phyloP scores from a whole-genome alignment of 2,329 filamentous ascomycete species.

The Pestalotiopsis sp. region DNA sequence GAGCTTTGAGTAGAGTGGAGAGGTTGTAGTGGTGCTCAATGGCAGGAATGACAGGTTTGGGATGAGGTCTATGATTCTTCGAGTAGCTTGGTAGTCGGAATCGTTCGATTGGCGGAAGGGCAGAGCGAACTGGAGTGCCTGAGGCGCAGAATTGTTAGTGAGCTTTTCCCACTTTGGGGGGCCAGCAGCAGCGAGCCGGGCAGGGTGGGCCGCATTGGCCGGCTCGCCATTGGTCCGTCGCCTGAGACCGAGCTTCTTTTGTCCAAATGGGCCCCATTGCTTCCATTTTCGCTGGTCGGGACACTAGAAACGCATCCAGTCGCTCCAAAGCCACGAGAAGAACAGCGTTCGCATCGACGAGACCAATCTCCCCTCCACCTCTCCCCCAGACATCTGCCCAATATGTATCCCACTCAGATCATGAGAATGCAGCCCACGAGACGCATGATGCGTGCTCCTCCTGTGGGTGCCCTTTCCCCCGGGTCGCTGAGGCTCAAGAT shows the following conservation, averaged over 20 bases:
- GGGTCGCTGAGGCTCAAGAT: conserved; percentile 29
- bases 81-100: conserved; percentile 20
- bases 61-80: conserved; percentile 41
- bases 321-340: neutral
- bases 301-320: neutral
- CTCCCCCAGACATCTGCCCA: conserved; percentile 29
- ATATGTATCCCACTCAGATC: conserved; percentile 68
- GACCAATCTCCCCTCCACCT: conserved; percentile 31
- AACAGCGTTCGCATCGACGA: conserved; percentile 22
- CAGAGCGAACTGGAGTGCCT: conserved; percentile 4
- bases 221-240: conserved; percentile 1
- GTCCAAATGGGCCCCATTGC: conserved; percentile 1
- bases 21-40: conserved; percentile 36
- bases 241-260: conserved; percentile 8
- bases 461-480: conserved; percentile 57
- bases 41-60: conserved; percentile 26
- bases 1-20: conserved; percentile 28
- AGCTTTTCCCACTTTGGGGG: neutral
- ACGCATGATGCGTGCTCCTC: conserved; percentile 71
- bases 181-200: neutral
- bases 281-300: conserved; percentile 10
- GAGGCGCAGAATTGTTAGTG: conserved; percentile 11
- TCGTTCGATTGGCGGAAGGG: conserved; percentile 14
- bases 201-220: neutral
- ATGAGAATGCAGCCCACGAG: conserved; percentile 69